phyloP scores from a whole-genome alignment of 2,329 filamentous ascomycete species.

The Aspergillus awamori region DNA sequence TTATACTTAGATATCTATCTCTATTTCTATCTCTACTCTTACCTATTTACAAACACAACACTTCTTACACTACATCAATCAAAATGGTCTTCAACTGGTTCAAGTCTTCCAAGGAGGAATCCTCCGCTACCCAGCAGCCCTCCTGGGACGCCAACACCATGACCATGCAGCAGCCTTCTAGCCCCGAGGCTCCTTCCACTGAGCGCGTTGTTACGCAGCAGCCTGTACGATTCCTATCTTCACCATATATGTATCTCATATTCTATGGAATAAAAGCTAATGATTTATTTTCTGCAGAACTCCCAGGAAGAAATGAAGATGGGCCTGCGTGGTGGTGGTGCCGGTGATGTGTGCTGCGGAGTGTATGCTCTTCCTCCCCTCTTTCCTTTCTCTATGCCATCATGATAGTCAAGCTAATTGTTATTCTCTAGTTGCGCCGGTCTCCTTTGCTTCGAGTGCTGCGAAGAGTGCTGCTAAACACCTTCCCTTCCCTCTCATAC shows the following conservation, averaged over 20 bases:
- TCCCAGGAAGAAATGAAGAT: conserved; percentile 25
- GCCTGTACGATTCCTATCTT: conserved; percentile 20
- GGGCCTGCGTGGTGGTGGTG: conserved; percentile 33
- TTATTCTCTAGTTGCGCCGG: conserved; percentile 27
- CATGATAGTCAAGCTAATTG: neutral
- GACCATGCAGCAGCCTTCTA: conserved; percentile 32
- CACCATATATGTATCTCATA: no score
- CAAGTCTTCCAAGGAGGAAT: conserved; percentile 28
- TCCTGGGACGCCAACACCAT: conserved; percentile 32
- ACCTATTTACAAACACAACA: neutral
- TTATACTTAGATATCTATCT: neutral
- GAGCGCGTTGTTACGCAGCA: conserved; percentile 28
- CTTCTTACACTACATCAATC: neutral
- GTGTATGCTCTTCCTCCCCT: conserved; percentile 24
- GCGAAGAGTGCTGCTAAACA: conserved; percentile 32
- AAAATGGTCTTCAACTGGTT: conserved; percentile 30
- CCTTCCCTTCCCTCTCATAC: neutral
- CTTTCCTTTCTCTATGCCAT: neutral
- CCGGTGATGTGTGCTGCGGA: conserved; percentile 34
- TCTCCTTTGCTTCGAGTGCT: conserved; percentile 31
- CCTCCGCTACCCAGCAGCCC: conserved; percentile 16
- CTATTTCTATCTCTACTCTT: neutral
- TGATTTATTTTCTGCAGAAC: conserved; percentile 1
- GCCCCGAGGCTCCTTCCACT: conserved; percentile 24
- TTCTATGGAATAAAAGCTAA: no score